Base-by-base conservation (phyloP, 768 basidiomycete genomes). In the Russula lepida region DNA sequence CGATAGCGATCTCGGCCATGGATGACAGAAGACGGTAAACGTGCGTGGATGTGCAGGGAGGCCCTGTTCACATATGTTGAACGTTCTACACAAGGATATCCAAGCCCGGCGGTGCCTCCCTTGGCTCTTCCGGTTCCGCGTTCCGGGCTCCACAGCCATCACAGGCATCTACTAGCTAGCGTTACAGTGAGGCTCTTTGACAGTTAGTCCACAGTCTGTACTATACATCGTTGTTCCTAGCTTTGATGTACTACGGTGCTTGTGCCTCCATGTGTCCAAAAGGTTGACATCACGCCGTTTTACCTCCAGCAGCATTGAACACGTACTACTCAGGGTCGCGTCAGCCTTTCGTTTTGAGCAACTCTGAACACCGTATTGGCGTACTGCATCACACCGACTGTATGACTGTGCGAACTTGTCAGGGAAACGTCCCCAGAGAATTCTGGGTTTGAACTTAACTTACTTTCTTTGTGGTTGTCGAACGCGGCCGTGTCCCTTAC, bases 351-450 rank as follows among this genome's bases (percentile, higher is more conserved):
- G 9, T 28, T 49, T 58, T 50, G 23, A 37, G 57, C 19, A 58
- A 50, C 48, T 23, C 48, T 17, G 48, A n/a, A 50, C 56, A 15
- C 37, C 27, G 25, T 58, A 21, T 32, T n/a, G 39, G 37, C 35
- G 35, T 15, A 17, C 17, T 11, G 8, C 25, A 30, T 44, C 28
- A 58, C 35, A 15, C 12, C 47, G 13, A 13, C 28, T 37, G 19
- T 53, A 54, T 59, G 58, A 59, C 25, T 54, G 58, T 59, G 51
- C 35, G 58, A 59, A 47, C 27, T 19, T 53, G 15, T 47, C 46
- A 5, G 46, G 25, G 15, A 33, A 33, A 52, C 17, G 23, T 53
- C 28, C 43, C 32, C 33, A 59, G 32, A 53, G 43, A 32, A 46
- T 46, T 39, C 25, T 19, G n/a, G 27, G 6, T 35, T 39, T 49